Percentiles rank a stretch among this genome's conserved stretches.
These are phyloP conservation scores for Ordospora colligata DNA, from an alignment of 371 early-diverging fungal species.

Conservation along the genomic window DNA sequence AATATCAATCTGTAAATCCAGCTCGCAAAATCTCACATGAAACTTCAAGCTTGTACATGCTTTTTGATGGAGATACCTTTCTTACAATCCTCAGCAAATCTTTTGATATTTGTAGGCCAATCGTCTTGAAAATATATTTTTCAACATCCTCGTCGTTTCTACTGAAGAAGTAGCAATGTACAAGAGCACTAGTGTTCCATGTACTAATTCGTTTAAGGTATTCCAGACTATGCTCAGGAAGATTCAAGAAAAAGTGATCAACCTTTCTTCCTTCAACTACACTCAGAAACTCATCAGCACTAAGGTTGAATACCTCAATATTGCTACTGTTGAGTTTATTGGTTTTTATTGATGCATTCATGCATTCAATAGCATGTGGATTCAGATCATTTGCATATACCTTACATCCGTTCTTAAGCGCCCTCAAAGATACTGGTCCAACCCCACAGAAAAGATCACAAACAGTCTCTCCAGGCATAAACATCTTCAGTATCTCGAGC, in stretches of 20 bases:
- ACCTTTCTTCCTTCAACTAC: slow-evolving; percentile 34
- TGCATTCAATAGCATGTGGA: slow-evolving; percentile 53
- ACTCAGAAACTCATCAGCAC: slow-evolving; percentile 53
- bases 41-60: slow-evolving; percentile 49
- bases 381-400: slow-evolving; percentile 61
- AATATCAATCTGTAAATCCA: neutral
- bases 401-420: slow-evolving; percentile 43
- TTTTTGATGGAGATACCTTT: slow-evolving; percentile 60
- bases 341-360: slow-evolving; percentile 45
- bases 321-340: slow-evolving; percentile 45
- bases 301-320: slow-evolving; percentile 39
- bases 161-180: slow-evolving; percentile 60
- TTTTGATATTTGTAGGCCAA: slow-evolving; percentile 19
- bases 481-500: slow-evolving; percentile 15
- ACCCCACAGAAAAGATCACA: slow-evolving; percentile 62
- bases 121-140: slow-evolving; percentile 15
- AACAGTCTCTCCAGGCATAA: slow-evolving; percentile 39
- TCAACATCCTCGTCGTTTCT: slow-evolving; percentile 7
- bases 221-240: slow-evolving; percentile 58
- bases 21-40: neutral
- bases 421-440: slow-evolving; percentile 58
- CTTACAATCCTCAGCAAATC: slow-evolving; percentile 38
- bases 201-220: slow-evolving; percentile 42
- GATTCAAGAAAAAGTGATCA: slow-evolving; percentile 59
- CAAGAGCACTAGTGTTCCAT: neutral